Evolutionary conservation across 2,329 filamentous ascomycete species (phyloP).

Genomic region (Sporothrix variecibatus): DNA sequence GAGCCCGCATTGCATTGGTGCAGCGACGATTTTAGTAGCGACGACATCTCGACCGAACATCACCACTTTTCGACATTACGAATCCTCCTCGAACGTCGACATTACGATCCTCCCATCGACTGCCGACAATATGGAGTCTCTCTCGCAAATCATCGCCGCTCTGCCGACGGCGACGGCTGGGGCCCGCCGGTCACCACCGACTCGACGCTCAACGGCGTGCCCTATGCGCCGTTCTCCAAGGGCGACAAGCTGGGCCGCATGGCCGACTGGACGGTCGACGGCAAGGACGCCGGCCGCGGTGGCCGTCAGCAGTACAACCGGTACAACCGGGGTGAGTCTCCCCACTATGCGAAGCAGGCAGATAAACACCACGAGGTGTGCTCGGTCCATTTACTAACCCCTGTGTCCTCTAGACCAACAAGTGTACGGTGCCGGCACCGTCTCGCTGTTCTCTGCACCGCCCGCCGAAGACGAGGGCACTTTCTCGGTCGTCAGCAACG

Average conservation of each 20-base stretch:
- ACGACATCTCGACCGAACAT: neutral
- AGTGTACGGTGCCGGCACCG: constrained; percentile 89
- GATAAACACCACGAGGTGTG: neutral
- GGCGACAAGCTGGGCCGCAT: constrained; percentile 98
- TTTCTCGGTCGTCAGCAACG: constrained; percentile 98
- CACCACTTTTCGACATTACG: neutral
- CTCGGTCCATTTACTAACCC: neutral
- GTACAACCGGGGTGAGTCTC: constrained; percentile 77
- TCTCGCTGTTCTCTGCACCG: constrained; percentile 85
- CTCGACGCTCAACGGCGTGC: constrained; percentile 90
- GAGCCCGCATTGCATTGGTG: neutral
- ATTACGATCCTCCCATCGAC: neutral
- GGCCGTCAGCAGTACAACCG: constrained; percentile 88
- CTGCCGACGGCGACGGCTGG: constrained; percentile 81
- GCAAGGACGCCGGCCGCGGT: constrained; percentile 75
- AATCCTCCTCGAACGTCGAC: neutral
- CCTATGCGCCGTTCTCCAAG: constrained; percentile 97
- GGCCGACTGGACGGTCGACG: constrained; percentile 95
- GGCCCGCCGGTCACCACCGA: constrained; percentile 80
- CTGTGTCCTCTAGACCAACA: constrained; percentile 71
- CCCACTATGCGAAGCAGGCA: neutral
- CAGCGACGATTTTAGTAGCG: neutral
- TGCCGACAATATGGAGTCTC: constrained; percentile 34
- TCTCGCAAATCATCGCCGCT: constrained; percentile 66
- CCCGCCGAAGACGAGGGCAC: constrained; percentile 92